Conservation (phyloP, 257 asterid species). For the Striga asiatica region DNA sequence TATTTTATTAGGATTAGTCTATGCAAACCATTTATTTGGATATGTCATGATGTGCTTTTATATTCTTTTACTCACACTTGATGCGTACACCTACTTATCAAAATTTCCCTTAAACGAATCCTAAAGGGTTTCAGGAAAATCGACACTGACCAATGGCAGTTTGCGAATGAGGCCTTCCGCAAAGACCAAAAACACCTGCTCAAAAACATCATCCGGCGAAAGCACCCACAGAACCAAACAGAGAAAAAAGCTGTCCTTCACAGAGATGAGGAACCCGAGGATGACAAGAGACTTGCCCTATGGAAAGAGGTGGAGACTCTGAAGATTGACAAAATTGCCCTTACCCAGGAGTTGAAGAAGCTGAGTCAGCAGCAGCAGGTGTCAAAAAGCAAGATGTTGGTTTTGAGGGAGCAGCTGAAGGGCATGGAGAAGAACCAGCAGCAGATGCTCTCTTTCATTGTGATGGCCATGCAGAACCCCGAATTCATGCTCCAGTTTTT, state of each 20-base stretch:
- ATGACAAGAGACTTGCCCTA: constrained; percentile 38
- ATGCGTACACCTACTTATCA: neutral
- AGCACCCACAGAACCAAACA: constrained; percentile 34
- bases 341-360: constrained; percentile 55
- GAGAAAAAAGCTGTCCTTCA: constrained; percentile 36
- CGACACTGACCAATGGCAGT: constrained; percentile 88
- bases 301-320: constrained; percentile 78
- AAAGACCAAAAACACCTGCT: constrained; percentile 78
- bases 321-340: constrained; percentile 41
- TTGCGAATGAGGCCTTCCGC: constrained; percentile 64
- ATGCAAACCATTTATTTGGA: too few relatives aligned
- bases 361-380: constrained; percentile 60
- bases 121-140: constrained; percentile 92
- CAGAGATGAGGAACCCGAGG: constrained; percentile 37
- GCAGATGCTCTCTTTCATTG: constrained; percentile 95
- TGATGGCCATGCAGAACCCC: constrained; percentile 90
- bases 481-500: constrained; percentile 59
- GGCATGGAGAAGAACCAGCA: constrained; percentile 89
- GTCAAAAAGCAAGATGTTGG: constrained; percentile 56
- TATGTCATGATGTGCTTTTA: neutral
- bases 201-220: constrained; percentile 69
- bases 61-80: neutral
- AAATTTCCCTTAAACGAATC: neutral
- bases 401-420: constrained; percentile 52
- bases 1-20: too few relatives aligned